Base-by-base conservation (phyloP, 768 basidiomycete species). In the Lentinula edodes region DNA sequence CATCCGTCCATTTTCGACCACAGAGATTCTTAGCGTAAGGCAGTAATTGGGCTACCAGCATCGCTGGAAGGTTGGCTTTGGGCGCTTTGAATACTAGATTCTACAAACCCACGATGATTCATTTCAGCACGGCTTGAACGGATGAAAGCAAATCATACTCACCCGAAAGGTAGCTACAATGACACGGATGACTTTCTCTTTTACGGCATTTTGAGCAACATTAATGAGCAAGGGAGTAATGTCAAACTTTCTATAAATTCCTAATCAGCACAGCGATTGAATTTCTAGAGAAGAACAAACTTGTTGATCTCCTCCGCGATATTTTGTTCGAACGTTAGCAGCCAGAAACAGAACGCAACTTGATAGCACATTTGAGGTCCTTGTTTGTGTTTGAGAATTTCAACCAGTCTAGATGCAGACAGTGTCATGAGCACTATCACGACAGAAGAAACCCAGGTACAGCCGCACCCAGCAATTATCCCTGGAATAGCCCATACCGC, bases 281-380 rank as follows among this genome's bases (percentile, higher is more conserved):
- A 3, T 36, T n/a, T 10, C 32, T n/a, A n/a, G 12, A 38, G 8
- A 34, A 56, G 62, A 39, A 74, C 85, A 52, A 62, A 95, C 95
- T 87, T 88, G 75, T 98, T 92, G 68, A 98, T 86, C 56, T 91
- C 82, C 64, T 90, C 85, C 0, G 95, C 91, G 35, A 97, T 81
- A 41, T 88, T 83, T 67, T 86, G 81, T 70, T 99, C 94, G 64
- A 97, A 99, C 0, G 94, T 91, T 60, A 98, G 76, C 55, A 98
- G 76, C 97, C 97, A 99, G 63, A 98, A 78, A 71, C 93, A 96
- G 71, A 93, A 91, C 28, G 86, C 85, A 46, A 95, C 87, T 79
- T 97, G 95, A 71, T 98, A 99, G 75, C 85, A 90, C 87, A 96
- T 92, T 75, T 99, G 97, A 18, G 95, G 92, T 20, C 87, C 85